phyloP scores from a whole-genome alignment of 805 yeast species.

The Debaryomyces hansenii region DNA sequence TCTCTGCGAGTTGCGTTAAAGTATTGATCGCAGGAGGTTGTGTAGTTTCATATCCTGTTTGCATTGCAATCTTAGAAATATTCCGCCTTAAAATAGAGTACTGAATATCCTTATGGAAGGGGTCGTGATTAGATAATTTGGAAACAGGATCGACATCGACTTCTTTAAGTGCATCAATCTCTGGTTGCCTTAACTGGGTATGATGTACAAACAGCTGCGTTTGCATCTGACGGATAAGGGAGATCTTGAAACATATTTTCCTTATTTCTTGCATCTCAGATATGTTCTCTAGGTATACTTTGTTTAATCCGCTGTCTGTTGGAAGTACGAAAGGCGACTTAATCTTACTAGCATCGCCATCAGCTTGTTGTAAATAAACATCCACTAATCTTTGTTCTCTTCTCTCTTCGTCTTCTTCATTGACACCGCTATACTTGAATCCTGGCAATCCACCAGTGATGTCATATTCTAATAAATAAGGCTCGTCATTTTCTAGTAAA shows the following conservation, averaged over 20 bases:
- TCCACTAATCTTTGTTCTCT: conserved; percentile 39
- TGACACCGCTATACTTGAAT: conserved; percentile 52
- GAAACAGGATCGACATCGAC: conserved; percentile 83
- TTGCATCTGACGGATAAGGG: conserved; percentile 87
- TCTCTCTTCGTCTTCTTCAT: conserved; percentile 39
- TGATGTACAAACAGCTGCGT: conserved; percentile 74
- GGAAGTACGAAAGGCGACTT: conserved; percentile 32
- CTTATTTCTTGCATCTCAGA: conserved; percentile 84
- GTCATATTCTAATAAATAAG: conserved; percentile 80
- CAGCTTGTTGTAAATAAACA: conserved; percentile 25
- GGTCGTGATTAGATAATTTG: conserved; percentile 67
- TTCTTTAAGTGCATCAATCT: conserved; percentile 58
- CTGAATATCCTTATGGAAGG: conserved; percentile 58
- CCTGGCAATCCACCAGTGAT: conserved; percentile 78
- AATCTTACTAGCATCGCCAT: conserved; percentile 21
- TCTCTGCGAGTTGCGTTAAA: conserved; percentile 80
- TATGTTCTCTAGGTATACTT: conserved; percentile 63
- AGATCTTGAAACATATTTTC: conserved; percentile 82
- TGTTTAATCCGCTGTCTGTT: conserved; percentile 57
- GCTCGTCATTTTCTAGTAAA: conserved; percentile 55
- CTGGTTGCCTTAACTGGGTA: conserved; percentile 71
- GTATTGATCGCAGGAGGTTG: conserved; percentile 76
- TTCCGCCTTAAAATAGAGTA: conserved; percentile 65
- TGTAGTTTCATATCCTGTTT: conserved; percentile 85
- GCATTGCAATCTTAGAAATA: conserved; percentile 81